phyloP scores from a whole-genome alignment of 768 basidiomycete genomes.

The Inosperma sp. region DNA sequence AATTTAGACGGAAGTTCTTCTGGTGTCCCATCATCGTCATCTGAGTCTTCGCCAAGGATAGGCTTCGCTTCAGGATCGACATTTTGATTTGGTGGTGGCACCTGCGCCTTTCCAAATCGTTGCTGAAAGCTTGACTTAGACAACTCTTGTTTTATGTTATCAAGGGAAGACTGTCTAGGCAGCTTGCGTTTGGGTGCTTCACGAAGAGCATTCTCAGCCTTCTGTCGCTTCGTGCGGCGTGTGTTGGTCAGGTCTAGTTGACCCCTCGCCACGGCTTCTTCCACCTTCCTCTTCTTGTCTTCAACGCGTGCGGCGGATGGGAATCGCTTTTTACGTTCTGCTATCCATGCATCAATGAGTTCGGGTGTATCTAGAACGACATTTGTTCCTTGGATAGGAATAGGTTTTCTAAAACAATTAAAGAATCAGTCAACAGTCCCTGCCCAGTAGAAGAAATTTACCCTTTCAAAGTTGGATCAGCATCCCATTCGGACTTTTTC shows the following conservation, averaged over 20 bases:
- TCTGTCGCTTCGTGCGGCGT: constrained; percentile 32
- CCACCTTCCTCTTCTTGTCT: constrained; percentile 76
- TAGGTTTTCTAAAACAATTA: constrained; percentile 47
- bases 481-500: constrained; percentile 62
- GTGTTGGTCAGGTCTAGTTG: constrained; percentile 53
- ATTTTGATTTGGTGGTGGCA: too few relatives aligned
- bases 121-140: too few relatives aligned
- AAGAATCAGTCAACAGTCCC: neutral
- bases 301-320: constrained; percentile 65
- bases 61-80: too few relatives aligned
- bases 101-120: neutral
- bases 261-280: constrained; percentile 78
- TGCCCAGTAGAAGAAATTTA: constrained; percentile 21
- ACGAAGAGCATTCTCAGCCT: too few relatives aligned
- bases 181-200: too few relatives aligned
- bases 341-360: constrained; percentile 78
- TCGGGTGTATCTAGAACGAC: constrained; percentile 77
- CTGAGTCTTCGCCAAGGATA: constrained; percentile 28
- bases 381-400: constrained; percentile 76
- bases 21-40: constrained; percentile 46
- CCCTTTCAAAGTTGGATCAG: constrained; percentile 80
- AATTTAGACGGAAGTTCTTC: constrained; percentile 45
- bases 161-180: too few relatives aligned
- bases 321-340: constrained; percentile 82
- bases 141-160: too few relatives aligned